Evolutionary conservation across 228 moss, liverwort and hornwort species (phyloP), one percentile per base, ranked within the genome.

Genomic region (Sphagnum magellanicum): DNA sequence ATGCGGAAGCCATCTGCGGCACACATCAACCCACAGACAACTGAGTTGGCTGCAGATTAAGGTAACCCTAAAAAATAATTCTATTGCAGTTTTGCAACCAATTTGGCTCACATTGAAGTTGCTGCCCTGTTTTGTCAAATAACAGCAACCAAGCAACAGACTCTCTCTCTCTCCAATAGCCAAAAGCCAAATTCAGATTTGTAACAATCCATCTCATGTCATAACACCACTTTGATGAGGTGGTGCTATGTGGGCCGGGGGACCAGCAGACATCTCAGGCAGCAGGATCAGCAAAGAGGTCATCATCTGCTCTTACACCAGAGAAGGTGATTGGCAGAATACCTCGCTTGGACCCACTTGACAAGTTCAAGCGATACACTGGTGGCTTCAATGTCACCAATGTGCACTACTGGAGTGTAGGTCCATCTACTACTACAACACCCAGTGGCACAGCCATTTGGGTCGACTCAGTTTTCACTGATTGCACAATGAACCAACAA

Each of bases 381-480:
- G 81, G 76, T 48, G 86, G 83, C 49, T 89, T 89, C 78, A 83
- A 89, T 78, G 86, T 89, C 48, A 89, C 86, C n/a, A 78, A 89
- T 66, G 10, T 76, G 64, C 89, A 89, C 77, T 89, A 89, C 58
- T 89, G 89, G 89, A 89, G 89, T 83, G 89, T 89, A 77, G 59
- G 76, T 60, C 47, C 13, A 11, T 16, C 51, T 49, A 48, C 11
- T 14, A 49, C 16, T 48, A 15, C 16, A 63, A 16, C 63, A 14
- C 13, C 16, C 60, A 60, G n/a, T 60, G 60, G 60, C n/a, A 32
- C 32, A 32, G 32, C 2, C 32, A 32, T 32, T 32, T 32, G 32
- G 32, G 32, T 32, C 3, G 32, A 32, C 32, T 32, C 32, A 32
- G 32, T 32, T 32, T 32, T 32, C 32, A 32, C 32, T 32, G 32